Evolutionary conservation across 2,329 filamentous ascomycete species (phyloP).

Genomic region (Trichoderma gracile): DNA sequence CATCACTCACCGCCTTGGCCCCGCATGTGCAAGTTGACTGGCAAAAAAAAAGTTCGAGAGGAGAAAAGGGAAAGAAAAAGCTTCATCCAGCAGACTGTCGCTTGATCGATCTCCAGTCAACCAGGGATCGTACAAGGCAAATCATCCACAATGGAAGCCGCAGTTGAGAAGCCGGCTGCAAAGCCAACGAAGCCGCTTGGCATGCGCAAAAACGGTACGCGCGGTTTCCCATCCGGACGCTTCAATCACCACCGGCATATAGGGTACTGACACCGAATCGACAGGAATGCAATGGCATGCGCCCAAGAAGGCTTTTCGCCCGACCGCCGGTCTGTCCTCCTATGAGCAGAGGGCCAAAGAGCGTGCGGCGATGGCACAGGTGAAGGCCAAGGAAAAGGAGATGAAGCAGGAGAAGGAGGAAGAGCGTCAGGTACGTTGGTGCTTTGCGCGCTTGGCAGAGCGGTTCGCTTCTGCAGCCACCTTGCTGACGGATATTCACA

Average conservation of each 20-base stretch:
- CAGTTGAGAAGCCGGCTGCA: conserved; percentile 38
- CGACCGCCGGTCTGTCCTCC: conserved; percentile 71
- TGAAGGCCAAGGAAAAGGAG: conserved; percentile 92
- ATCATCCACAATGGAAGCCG: conserved; percentile 12
- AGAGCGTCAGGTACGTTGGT: conserved; percentile 67
- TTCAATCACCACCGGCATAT: neutral
- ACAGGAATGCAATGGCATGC: conserved; percentile 94
- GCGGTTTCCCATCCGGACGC: neutral
- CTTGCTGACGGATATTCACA: conserved; percentile 41
- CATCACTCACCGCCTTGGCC: conserved; percentile 17
- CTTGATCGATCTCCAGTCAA: no score
- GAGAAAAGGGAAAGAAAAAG: conserved; percentile 17
- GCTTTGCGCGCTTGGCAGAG: neutral
- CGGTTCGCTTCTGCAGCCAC: neutral
- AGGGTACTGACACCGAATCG: conserved; percentile 1
- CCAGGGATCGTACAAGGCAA: neutral
- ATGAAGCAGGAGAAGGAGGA: conserved; percentile 94
- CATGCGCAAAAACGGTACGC: conserved; percentile 80
- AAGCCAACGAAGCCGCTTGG: conserved; percentile 52
- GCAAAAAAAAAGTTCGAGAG: conserved; percentile 1
- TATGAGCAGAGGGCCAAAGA: conserved; percentile 75
- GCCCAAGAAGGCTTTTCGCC: conserved; percentile 81
- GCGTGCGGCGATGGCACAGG: conserved; percentile 68
- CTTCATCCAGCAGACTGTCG: conserved; percentile 12
- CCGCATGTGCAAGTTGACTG: conserved; percentile 8